phyloP scores from a whole-genome alignment of 2,329 filamentous ascomycete species.

The Fusarium pseudonygamai region DNA sequence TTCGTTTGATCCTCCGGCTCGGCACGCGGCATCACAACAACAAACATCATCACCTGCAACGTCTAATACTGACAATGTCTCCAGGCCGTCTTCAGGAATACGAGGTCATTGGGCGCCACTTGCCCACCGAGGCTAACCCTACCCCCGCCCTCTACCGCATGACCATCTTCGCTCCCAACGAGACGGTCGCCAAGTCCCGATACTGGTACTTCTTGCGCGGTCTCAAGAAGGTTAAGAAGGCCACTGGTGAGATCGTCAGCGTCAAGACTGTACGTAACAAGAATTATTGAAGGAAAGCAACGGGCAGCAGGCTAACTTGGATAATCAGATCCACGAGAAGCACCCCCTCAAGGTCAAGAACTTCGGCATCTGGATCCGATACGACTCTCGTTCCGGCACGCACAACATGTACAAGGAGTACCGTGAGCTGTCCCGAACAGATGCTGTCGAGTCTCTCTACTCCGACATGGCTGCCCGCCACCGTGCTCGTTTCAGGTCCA shows the following conservation, averaged over 20 bases:
- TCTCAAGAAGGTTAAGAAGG: slow-evolving; percentile 99
- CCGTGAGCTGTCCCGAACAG: slow-evolving; percentile 96
- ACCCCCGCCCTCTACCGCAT: slow-evolving; percentile 99
- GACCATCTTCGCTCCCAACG: slow-evolving; percentile 99
- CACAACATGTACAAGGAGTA: slow-evolving; percentile 99
- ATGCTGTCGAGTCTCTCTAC: slow-evolving; percentile 97
- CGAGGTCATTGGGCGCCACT: slow-evolving; percentile 99
- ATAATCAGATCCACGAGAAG: slow-evolving; percentile 92
- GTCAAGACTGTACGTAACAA: slow-evolving; percentile 84
- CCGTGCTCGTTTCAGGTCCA: slow-evolving; percentile 94
- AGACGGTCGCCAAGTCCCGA: slow-evolving; percentile 98
- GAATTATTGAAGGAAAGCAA: neutral
- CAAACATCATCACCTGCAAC: slow-evolving; percentile 2
- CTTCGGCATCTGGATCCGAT: slow-evolving; percentile 99
- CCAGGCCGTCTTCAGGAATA: slow-evolving; percentile 99
- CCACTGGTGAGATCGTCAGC: slow-evolving; percentile 98
- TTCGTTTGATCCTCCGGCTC: slow-evolving; percentile 11
- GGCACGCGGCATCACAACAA: slow-evolving; percentile 24
- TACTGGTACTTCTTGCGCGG: slow-evolving; percentile 99
- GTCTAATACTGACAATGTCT: slow-evolving; percentile 45
- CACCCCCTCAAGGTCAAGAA: slow-evolving; percentile 99
- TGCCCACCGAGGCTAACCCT: slow-evolving; percentile 97
- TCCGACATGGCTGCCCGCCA: slow-evolving; percentile 99
- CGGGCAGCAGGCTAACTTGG: neutral
- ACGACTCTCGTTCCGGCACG: slow-evolving; percentile 99